These are phyloP conservation scores for Carex pumila DNA, from an alignment of 176 grass and related monocot species.

Conservation along the genomic window DNA sequence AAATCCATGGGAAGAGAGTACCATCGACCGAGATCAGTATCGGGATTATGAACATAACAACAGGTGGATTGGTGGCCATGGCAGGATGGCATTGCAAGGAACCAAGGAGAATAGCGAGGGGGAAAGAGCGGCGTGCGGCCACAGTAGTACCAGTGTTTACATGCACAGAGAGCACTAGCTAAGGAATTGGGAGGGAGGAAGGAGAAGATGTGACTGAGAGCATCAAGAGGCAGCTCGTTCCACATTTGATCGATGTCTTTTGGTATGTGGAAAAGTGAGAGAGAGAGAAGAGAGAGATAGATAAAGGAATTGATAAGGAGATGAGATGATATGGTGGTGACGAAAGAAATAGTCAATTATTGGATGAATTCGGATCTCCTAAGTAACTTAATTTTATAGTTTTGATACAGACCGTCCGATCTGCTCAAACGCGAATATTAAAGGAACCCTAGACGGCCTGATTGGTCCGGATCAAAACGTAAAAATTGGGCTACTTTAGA, in stretches of 20 bases:
- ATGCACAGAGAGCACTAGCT: conserved; percentile 19
- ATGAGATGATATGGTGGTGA: background rate
- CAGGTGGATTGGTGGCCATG: background rate
- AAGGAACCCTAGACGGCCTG: accelerated
- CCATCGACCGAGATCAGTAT: conserved; percentile 14
- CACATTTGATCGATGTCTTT: conserved; percentile 13
- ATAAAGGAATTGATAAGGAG: background rate
- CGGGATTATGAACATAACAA: conserved; percentile 16
- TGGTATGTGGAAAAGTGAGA: background rate
- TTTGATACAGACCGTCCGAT: too few relatives aligned
- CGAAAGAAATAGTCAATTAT: conserved; percentile 9
- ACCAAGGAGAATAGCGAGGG: conserved; percentile 18
- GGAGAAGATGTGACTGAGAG: conserved; percentile 31
- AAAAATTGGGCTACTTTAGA: too few relatives aligned
- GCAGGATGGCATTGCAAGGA: conserved; percentile 22
- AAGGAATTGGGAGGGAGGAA: conserved; percentile 35
- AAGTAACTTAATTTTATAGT: too few relatives aligned
- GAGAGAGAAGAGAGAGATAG: too few relatives aligned
- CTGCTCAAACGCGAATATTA: too few relatives aligned
- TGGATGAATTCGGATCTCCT: background rate
- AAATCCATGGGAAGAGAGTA: conserved; percentile 30
- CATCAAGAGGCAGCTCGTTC: conserved; percentile 23
- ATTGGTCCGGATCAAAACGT: too few relatives aligned
- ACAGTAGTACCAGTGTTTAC: conserved; percentile 29
- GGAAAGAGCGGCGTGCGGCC: background rate